These are phyloP conservation scores for Colletotrichum paranaense DNA, from an alignment of 2,329 filamentous ascomycete species.

Conservation along the genomic window DNA sequence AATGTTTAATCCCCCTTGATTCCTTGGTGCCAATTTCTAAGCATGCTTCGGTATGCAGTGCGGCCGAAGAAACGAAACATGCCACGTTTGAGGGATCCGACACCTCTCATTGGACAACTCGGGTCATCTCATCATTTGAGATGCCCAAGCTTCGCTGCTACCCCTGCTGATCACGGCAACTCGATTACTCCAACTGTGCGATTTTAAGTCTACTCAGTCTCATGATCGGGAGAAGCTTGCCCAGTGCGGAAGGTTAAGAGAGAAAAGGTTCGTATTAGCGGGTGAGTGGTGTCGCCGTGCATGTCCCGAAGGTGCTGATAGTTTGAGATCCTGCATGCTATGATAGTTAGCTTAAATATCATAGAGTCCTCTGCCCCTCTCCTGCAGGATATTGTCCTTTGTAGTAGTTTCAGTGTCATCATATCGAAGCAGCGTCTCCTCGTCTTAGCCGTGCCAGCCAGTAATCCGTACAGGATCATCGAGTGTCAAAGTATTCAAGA, in stretches of 20 bases:
- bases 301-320: background rate
- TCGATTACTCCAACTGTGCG: background rate
- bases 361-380: slow-evolving; percentile 5
- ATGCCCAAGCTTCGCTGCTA: slow-evolving; percentile 25
- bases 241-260: slow-evolving; percentile 21
- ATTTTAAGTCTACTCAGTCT: slow-evolving; percentile 5
- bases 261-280: slow-evolving; percentile 14
- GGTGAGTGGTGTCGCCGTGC: background rate
- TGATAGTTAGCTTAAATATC: slow-evolving; percentile 17
- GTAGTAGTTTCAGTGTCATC: background rate
- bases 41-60: slow-evolving; percentile 25
- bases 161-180: slow-evolving; percentile 5
- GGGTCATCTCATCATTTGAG: slow-evolving; percentile 13
- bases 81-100: slow-evolving; percentile 21
- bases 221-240: slow-evolving; percentile 23
- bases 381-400: accelerated
- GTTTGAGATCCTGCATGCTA: background rate
- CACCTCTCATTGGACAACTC: slow-evolving; percentile 14
- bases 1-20: background rate
- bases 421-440: background rate
- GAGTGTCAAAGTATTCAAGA: background rate
- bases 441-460: background rate
- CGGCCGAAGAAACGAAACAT: slow-evolving; percentile 34
- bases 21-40: slow-evolving; percentile 7
- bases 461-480: background rate